A percentile compares a stretch with the other conserved stretches of the same genome.
These are phyloP conservation scores for Xanthoconium stramineum DNA, from an alignment of 768 basidiomycete genomes.

Conservation along the genomic window DNA sequence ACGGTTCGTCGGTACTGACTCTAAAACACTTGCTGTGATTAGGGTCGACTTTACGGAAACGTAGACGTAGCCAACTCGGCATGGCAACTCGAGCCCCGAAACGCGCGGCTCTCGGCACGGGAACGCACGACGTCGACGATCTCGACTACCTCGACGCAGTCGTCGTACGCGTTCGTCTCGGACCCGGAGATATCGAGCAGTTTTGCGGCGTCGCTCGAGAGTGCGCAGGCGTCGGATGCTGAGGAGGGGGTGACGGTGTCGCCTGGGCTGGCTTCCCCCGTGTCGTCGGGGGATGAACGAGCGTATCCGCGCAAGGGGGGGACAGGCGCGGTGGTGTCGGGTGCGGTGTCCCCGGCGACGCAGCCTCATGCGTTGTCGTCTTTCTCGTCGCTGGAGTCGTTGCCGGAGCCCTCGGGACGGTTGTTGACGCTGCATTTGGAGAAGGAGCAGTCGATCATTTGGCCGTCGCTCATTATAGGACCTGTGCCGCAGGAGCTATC, in stretches of 20 bases:
- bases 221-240: slow-evolving; percentile 65
- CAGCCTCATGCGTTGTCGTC: slow-evolving; percentile 61
- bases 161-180: slow-evolving; percentile 80
- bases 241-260: slow-evolving; percentile 59
- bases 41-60: slow-evolving; percentile 74
- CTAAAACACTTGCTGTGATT: background rate
- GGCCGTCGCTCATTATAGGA: slow-evolving; percentile 76
- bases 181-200: slow-evolving; percentile 83
- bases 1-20: background rate
- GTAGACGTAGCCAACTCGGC: slow-evolving; percentile 64
- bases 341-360: slow-evolving; percentile 56
- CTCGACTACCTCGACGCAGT: slow-evolving; percentile 73
- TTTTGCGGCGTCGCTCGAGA: slow-evolving; percentile 79
- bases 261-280: slow-evolving; percentile 61
- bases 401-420: slow-evolving; percentile 58
- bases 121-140: slow-evolving; percentile 74
- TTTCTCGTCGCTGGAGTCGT: slow-evolving; percentile 73
- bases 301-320: slow-evolving; percentile 16
- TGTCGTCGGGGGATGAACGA: slow-evolving; percentile 55
- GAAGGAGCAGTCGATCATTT: slow-evolving; percentile 75
- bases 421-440: slow-evolving; percentile 78
- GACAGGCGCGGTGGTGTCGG: slow-evolving; percentile 37
- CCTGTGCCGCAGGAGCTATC: slow-evolving; percentile 65
- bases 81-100: slow-evolving; percentile 79
- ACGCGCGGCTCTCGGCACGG: slow-evolving; percentile 47